Evolutionary conservation across 1,139 yeast species (phyloP), one percentile per base, ranked within the genome.

Genomic region (Saccharomyces pastorianus): DNA sequence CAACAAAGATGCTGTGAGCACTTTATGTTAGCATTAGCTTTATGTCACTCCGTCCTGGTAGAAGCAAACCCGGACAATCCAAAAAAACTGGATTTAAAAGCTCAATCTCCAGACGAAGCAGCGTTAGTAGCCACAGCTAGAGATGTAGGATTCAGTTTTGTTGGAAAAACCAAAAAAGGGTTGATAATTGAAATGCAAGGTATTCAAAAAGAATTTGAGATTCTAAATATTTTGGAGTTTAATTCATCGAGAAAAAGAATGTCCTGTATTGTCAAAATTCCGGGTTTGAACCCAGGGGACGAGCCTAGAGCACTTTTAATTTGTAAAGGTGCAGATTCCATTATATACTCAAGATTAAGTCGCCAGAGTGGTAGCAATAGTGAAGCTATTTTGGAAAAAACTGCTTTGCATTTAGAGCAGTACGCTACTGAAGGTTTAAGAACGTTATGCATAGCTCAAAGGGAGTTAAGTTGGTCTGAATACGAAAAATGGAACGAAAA

Each of bases 61-160:
- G 98, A 87, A 62, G 76, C 79, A 55, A 76, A 77, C 46, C 81
- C 80, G 56, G 76, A 76, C 11, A 74, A 76, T 49, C 86, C 88
- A 27, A 83, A 81, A 0, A 76, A 74, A 48, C 71, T 85, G 52
- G 80, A 77, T 46, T 81, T 88, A 67, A 88, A 90, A 67, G 98
- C 99, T 0, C 98, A 93, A 71, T 87, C 96, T n/a, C 99, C 99
- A 0, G 99, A 93, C 73, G 99, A 93, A 71, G 95, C 96, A 46
- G 98, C 99, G 0, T 79, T 93, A 56, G 99, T 93, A 4, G 81
- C 88, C 7, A 93, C 95, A 28, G 98, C 99, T 0, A 80, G 96
- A 64, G 98, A 93, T 68, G 75, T 89, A 64, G 99, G 99, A 4
- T 86, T 86, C 68, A 83, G 88, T 8, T 88, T 93, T 69, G 74